A percentile compares a stretch with the other conserved stretches of the same genome.
Evolutionary conservation across 1,139 yeast genomes (phyloP).

Genomic region (Scheffersomyces illinoinensis): DNA sequence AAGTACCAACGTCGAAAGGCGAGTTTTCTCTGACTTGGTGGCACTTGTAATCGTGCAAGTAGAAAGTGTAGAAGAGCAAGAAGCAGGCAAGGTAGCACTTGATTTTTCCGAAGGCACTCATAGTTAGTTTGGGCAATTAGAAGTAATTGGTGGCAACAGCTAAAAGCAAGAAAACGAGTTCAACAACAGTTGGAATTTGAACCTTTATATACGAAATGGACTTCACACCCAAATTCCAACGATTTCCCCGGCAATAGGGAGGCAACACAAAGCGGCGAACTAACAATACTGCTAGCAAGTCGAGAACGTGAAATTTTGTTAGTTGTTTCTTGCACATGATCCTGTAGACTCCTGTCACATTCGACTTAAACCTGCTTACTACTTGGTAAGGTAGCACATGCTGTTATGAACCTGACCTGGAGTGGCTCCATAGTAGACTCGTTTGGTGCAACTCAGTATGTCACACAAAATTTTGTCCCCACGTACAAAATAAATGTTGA

Average conservation of each 20-base stretch:
- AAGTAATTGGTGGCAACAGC: background rate
- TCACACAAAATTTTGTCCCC: background rate
- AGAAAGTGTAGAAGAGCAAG: conserved; percentile 35
- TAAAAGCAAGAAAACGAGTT: background rate
- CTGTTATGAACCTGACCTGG: background rate
- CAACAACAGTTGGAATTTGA: background rate
- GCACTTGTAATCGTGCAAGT: conserved; percentile 46
- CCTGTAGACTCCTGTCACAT: background rate
- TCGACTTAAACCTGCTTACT: background rate
- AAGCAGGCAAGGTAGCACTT: conserved; percentile 31
- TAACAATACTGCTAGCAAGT: background rate
- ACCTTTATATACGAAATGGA: background rate
- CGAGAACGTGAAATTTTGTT: background rate
- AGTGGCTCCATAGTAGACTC: background rate
- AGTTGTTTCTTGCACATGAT: background rate
- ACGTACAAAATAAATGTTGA: background rate
- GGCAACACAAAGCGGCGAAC: background rate
- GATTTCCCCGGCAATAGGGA: background rate
- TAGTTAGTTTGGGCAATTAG: conserved; percentile 3
- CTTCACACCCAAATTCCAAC: background rate
- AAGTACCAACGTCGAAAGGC: conserved; percentile 27
- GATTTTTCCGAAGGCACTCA: conserved; percentile 20
- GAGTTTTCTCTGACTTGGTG: conserved; percentile 33
- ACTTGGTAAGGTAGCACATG: background rate
- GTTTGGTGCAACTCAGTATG: background rate